Evolutionary conservation across 352 stramenopile species (phyloP), one percentile per base, ranked within the genome.

Genomic region (Peronospora farinosa): DNA sequence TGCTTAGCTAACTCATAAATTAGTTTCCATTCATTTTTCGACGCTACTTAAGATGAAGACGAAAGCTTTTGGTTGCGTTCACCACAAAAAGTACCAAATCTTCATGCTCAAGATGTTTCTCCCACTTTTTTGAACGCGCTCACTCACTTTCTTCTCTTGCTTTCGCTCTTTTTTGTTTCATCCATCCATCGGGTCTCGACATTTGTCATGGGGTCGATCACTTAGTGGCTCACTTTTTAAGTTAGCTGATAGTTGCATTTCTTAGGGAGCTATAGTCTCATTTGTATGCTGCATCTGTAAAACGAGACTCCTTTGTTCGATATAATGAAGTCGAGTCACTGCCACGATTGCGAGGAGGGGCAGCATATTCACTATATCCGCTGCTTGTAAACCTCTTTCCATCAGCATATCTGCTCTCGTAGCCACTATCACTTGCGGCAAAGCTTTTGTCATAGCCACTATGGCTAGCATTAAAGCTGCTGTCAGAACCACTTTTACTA

Each of bases 321-420:
- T 72, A 67, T 31, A 61, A 63, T 25, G 63, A 62, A n/a, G 60
- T 65, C 16, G 65, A 47, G 41, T 67, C 57, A 33, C 48, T 70
- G 19, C 28, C 49, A n/a, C 45, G 28, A 4, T 52, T 40, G 23
- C 46, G 60, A 5, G 28, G 11, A 33, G 28, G 11, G 8, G 28
- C 28, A 33, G 62, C 57, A 21, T 74, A 63, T 19, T 59, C 63
- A 33, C 68, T 78, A 53, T 71, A 78, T 17, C 70, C 65, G 10
- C 54, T 54, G 51, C 63, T 78, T 25, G 69, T 41, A 42, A 37
- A 37, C 8, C 31, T 37, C 9, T 37, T 1, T 31, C 35, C 50
- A 37, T 25, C 43, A 2, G 43, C 50, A 19, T 41, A 56, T 38
- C 56, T 37, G 5, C 41, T 48, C 7, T 64, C 57, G 40, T 65